Base-by-base conservation (phyloP, 345 rosid genomes). In the Ceriops decandra region DNA sequence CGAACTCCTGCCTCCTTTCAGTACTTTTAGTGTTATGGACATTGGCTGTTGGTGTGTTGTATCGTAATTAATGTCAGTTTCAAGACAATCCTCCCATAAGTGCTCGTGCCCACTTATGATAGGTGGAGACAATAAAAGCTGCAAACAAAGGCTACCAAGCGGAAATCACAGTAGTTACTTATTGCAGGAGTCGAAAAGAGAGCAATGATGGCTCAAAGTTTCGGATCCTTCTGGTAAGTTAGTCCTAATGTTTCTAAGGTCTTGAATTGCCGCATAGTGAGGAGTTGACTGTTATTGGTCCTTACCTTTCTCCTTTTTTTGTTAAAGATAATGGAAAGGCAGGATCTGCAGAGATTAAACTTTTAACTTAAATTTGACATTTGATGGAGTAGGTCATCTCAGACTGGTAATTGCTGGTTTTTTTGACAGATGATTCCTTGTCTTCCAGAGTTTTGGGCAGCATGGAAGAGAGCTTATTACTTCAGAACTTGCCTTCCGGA, bases 401-500 rank as follows among this genome's bases (percentile, higher is more conserved):
- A 81, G 70, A 74, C 81, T 77, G 68, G 92, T 86, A 76, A 82
- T 85, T 86, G 82, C 80, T 87, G 86, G 83, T 86, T 79, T 85
- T 88, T 63, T 86, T 90, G 93, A 91, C 91, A 90, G 93, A 90
- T 90, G 85, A 90, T 92, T 90, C 84, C 92, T 95, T 95, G 93
- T 90, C 88, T 90, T 95, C 93, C 96, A 95, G 99, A 92, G 92
- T 90, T 95, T 95, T 79, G 99, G 99, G 67, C 99, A 95, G 90
- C 98, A 95, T 70, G 96, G 97, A 49, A 84, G 97, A 84, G 99
- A 95, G 81, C 96, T 95, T 47, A 86, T 95, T 65, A 92, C 99
- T 21, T 74, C 98, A 5, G 99, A 95, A 77, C 87, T 95, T 65
- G 96, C 99, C 6, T 77, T 86, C 69, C 79, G 85, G 78, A 84